A percentile compares a stretch with the other conserved stretches of the same genome.
Conservation (phyloP, 352 stramenopile species). For the Pythium plurisporium region DNA sequence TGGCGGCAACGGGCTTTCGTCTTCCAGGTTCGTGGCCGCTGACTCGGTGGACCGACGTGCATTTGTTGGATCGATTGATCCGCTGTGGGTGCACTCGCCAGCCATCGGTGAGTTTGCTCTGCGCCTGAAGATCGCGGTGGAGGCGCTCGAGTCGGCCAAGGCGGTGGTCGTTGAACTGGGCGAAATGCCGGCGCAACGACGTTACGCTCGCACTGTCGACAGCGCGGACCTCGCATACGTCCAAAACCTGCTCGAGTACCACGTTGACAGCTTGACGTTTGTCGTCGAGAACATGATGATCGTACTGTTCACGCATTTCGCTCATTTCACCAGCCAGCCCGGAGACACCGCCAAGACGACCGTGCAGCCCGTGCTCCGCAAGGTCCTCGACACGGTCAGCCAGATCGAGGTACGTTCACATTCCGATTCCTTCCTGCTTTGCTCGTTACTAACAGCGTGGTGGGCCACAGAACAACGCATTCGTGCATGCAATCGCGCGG, state of each 20-base stretch:
- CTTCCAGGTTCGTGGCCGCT: slow-evolving; percentile 43
- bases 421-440: neutral
- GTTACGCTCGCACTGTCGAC: slow-evolving; percentile 24
- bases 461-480: slow-evolving; percentile 52
- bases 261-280: slow-evolving; percentile 70
- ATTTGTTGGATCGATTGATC: slow-evolving; percentile 53
- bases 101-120: slow-evolving; percentile 56
- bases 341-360: slow-evolving; percentile 27
- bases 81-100: slow-evolving; percentile 54
- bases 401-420: slow-evolving; percentile 55
- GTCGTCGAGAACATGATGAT: slow-evolving; percentile 76
- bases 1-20: slow-evolving; percentile 12
- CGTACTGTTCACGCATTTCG: slow-evolving; percentile 64
- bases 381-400: slow-evolving; percentile 59
- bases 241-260: slow-evolving; percentile 66
- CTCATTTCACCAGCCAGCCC: slow-evolving; percentile 44
- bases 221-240: slow-evolving; percentile 35
- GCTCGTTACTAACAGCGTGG: neutral
- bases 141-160: slow-evolving; percentile 46
- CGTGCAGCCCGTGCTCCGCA: slow-evolving; percentile 55
- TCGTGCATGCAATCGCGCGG: slow-evolving; percentile 65
- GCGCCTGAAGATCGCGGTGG: slow-evolving; percentile 46
- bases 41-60: slow-evolving; percentile 45
- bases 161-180: slow-evolving; percentile 15
- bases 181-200: neutral